Conservation (phyloP, 2,329 filamentous ascomycete species). For the Ophioceras dolichostomum region DNA sequence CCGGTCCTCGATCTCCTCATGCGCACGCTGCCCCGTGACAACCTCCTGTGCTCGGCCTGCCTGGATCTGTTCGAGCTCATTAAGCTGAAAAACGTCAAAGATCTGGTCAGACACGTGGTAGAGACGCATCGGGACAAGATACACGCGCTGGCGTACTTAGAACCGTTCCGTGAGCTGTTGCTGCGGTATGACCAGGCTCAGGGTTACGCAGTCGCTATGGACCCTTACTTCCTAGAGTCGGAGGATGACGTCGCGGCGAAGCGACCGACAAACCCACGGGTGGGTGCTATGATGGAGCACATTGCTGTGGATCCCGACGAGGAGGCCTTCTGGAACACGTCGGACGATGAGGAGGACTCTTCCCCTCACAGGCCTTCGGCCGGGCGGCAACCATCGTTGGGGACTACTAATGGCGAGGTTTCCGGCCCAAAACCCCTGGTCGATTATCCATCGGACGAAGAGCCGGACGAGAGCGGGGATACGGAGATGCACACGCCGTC, state of each 20-base stretch:
- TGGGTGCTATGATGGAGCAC: slow-evolving; percentile 59
- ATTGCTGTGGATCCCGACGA: slow-evolving; percentile 62
- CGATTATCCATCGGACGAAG: slow-evolving; percentile 87
- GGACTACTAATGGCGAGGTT: no score
- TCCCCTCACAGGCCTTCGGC: slow-evolving; percentile 32
- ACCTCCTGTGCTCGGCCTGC: slow-evolving; percentile 85
- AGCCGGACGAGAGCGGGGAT: slow-evolving; percentile 54
- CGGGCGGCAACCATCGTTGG: slow-evolving; percentile 21
- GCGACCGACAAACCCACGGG: slow-evolving; percentile 25
- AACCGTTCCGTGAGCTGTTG: slow-evolving; percentile 70
- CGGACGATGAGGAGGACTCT: slow-evolving; percentile 79
- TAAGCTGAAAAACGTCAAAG: slow-evolving; percentile 68
- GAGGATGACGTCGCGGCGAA: slow-evolving; percentile 40
- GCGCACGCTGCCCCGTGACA: slow-evolving; percentile 81
- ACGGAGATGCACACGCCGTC: slow-evolving; percentile 15
- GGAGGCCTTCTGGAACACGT: slow-evolving; percentile 88
- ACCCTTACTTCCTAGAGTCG: slow-evolving; percentile 57
- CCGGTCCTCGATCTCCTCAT: slow-evolving; percentile 76
- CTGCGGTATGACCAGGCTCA: slow-evolving; percentile 68
- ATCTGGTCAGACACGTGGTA: slow-evolving; percentile 72
- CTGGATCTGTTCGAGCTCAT: slow-evolving; percentile 91
- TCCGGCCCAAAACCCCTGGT: slow-evolving; percentile 57
- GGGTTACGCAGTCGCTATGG: slow-evolving; percentile 51
- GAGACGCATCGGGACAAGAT: slow-evolving; percentile 73
- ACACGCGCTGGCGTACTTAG: slow-evolving; percentile 64